Conservation (phyloP, 2,329 filamentous ascomycete genomes). For the Aspergillus ustus region DNA sequence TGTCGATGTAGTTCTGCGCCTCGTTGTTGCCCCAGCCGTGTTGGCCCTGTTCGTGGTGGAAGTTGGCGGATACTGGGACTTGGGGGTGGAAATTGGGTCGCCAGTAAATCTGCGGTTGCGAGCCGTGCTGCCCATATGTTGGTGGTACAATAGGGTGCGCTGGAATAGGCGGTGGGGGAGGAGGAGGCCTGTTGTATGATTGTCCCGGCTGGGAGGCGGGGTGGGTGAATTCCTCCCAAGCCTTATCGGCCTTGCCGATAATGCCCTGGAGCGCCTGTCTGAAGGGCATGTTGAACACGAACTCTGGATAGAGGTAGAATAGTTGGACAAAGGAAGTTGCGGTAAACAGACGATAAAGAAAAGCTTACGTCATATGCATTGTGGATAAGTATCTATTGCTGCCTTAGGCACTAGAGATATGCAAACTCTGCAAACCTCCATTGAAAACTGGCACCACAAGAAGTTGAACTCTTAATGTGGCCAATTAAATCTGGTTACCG, state of each 20-base stretch:
- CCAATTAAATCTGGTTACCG: too few species aligned
- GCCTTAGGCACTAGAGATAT: neutral
- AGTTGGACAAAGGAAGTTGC: neutral
- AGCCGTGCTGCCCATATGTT: neutral
- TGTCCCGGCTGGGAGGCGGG: neutral
- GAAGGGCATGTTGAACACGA: neutral
- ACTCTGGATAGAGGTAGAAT: neutral
- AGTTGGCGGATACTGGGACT: neutral
- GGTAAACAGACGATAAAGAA: neutral
- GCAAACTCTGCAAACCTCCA: neutral
- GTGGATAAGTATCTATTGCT: neutral
- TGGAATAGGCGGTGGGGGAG: neutral
- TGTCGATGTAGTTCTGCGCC: neutral
- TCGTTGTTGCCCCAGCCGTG: neutral
- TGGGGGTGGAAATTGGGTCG: neutral
- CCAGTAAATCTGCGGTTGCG: neutral
- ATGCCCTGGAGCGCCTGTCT: neutral
- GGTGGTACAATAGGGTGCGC: neutral
- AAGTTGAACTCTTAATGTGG: neutral
- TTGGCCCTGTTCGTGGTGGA: neutral
- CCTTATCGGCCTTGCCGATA: neutral
- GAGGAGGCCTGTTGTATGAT: neutral
- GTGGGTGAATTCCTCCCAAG: neutral
- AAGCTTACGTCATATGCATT: neutral
- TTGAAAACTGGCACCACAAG: too few species aligned